Evolutionary conservation across 305 asterid species (phyloP), one percentile per base, ranked within the genome.

Genomic region (Petunia hybrid): DNA sequence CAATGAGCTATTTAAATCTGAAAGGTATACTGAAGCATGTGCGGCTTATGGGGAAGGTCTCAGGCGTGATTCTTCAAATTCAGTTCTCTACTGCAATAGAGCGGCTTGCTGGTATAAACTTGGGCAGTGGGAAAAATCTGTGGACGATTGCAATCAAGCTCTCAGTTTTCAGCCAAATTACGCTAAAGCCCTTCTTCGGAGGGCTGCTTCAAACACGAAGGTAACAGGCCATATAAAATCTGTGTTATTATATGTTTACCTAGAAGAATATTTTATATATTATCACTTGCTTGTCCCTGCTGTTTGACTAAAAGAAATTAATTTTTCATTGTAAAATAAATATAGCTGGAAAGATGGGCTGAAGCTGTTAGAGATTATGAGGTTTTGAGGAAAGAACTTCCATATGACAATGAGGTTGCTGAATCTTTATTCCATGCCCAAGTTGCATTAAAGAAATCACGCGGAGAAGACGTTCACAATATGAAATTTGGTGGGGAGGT

Each of bases 91-190:
- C 85, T 93, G 98, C 86, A 96, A 96, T 82, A 84, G 98, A 89
- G 98, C 99, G 22, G 99, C 99, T 85, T 96, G 99, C 76, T 91
- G 95, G 95, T 91, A 85, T 87, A 96, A 91, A 91, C 95, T 96
- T 14, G 96, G 94, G 35, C 87, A 83, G 66, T 96, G 94, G 95
- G 97, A 89, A 80, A 86, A 60, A 41, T 90, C 99, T 6, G 86
- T 96, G 53, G 95, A 90, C 5, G 99, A 96, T 80, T 96, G 98
- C 91, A 88, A 88, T 71, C 91, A 87, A 83, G 98, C 99, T 16
- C 96, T 96, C 62, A 86, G 76, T 55, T 83, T 91, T 81, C 97
- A 91, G 80, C 97, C 98, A 36, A 88, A 87, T 71, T 96, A 96
- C 87, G 81, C 86, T 22, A 96, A 96, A 89, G 99, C 99, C 38